phyloP scores from a whole-genome alignment of 2,329 filamentous ascomycete species.

The Fusarium subtropicale region DNA sequence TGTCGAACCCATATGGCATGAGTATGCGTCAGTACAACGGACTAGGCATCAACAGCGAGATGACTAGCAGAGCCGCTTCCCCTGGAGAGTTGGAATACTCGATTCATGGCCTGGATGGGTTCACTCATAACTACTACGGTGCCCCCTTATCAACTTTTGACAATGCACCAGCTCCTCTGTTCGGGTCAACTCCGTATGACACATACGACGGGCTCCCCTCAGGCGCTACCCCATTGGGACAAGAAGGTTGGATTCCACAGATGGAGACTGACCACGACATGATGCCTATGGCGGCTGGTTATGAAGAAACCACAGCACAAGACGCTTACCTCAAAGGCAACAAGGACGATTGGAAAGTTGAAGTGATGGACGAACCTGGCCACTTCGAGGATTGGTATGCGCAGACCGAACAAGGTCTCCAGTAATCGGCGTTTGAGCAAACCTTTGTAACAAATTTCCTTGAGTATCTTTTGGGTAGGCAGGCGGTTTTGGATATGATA shows the following conservation, averaged over 20 bases:
- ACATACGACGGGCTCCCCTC: conserved; percentile 25
- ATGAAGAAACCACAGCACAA: conserved; percentile 35
- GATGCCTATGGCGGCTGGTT: conserved; percentile 22
- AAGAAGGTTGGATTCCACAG: conserved; percentile 31
- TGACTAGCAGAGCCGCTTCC: conserved; percentile 38
- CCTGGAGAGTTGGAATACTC: conserved; percentile 34
- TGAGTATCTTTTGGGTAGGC: conserved; percentile 15
- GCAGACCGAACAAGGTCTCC: conserved; percentile 43
- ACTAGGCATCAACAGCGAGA: conserved; percentile 18
- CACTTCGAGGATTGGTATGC: conserved; percentile 52
- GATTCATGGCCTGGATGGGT: conserved; percentile 25
- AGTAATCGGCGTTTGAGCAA: conserved; percentile 17
- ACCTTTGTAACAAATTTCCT: conserved; percentile 17
- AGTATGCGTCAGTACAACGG: conserved; percentile 22
- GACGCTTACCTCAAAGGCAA: conserved; percentile 50
- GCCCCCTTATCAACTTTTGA: conserved; percentile 20
- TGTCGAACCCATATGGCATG: conserved; percentile 30
- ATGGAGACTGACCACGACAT: conserved; percentile 21
- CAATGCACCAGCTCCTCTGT: conserved; percentile 9
- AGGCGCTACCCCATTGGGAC: conserved; percentile 12
- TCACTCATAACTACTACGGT: conserved; percentile 25
- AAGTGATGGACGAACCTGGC: conserved; percentile 49
- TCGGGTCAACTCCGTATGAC: conserved; percentile 21
- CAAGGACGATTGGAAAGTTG: conserved; percentile 52
- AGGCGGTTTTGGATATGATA: conserved; percentile 19